Evolutionary conservation across 345 rosid genomes (phyloP).

Genomic region (Excoecaria cochinchinensis): DNA sequence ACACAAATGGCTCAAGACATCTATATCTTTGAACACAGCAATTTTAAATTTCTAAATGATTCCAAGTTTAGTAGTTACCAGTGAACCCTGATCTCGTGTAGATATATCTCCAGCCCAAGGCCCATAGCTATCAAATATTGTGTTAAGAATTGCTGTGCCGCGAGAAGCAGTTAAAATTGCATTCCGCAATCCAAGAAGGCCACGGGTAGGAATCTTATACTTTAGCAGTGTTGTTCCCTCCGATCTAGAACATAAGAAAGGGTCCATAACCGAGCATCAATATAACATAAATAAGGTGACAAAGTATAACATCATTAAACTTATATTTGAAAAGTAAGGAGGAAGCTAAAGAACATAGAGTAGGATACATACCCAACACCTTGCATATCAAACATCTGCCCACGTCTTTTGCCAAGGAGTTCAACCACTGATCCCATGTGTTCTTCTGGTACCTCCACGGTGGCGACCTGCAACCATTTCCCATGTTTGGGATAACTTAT

Average conservation of each 20-base stretch:
- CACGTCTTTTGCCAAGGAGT: constrained; percentile 95
- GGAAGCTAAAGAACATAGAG: constrained; percentile 11
- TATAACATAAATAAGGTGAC: neutral
- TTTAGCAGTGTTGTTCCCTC: constrained; percentile 81
- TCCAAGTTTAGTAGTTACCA: constrained; percentile 54
- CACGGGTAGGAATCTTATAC: constrained; percentile 94
- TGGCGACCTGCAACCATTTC: constrained; percentile 60
- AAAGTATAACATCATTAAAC: neutral
- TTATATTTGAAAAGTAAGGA: neutral
- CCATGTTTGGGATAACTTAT: constrained; percentile 7
- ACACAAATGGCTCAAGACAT: neutral
- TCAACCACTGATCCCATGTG: constrained; percentile 97
- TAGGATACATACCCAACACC: constrained; percentile 60
- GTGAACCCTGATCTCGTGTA: constrained; percentile 87
- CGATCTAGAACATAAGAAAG: constrained; percentile 40
- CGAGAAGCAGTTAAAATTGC: constrained; percentile 97
- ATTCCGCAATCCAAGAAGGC: constrained; percentile 95
- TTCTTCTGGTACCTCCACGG: constrained; percentile 92
- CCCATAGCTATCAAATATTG: constrained; percentile 84
- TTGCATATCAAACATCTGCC: constrained; percentile 94
- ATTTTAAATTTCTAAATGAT: neutral
- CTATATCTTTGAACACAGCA: neutral
- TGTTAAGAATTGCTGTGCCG: constrained; percentile 92
- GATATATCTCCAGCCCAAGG: constrained; percentile 89
- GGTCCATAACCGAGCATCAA: constrained; percentile 8